phyloP scores from a whole-genome alignment of 164 flowering plant species.

The Stephania japonica region DNA sequence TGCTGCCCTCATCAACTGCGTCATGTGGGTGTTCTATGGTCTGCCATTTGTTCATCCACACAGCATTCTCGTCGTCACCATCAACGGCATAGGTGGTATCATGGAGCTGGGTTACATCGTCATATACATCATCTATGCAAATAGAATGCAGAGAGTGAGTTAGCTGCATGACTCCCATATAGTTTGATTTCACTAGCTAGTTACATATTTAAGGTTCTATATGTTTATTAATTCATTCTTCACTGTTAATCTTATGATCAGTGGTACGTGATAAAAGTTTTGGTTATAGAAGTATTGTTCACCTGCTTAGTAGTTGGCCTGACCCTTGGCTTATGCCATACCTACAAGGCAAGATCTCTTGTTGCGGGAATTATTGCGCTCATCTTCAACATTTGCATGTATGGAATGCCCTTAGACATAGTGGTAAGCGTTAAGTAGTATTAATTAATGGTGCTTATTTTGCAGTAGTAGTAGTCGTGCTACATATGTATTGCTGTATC shows the following conservation, averaged over 20 bases:
- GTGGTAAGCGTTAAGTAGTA: conserved; percentile 11
- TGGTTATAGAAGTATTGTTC: conserved; percentile 24
- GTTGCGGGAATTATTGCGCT: conserved; percentile 49
- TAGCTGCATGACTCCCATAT: conserved; percentile 3
- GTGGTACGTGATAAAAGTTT: conserved; percentile 15
- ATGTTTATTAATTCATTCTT: background rate
- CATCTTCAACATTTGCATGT: conserved; percentile 51
- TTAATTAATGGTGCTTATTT: too few relatives aligned
- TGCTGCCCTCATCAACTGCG: conserved; percentile 24
- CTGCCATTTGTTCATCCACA: conserved; percentile 40
- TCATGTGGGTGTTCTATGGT: conserved; percentile 41
- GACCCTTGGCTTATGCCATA: conserved; percentile 25
- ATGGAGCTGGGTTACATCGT: conserved; percentile 27
- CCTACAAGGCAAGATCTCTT: conserved; percentile 22
- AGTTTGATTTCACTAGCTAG: background rate
- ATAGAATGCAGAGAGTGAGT: conserved; percentile 31
- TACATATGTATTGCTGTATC: too few relatives aligned
- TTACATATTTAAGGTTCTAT: too few relatives aligned
- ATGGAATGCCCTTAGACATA: conserved; percentile 45
- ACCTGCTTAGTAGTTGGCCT: conserved; percentile 18
- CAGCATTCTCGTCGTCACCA: conserved; percentile 38
- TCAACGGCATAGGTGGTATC: conserved; percentile 29
- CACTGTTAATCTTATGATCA: conserved; percentile 10
- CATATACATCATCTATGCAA: conserved; percentile 21
- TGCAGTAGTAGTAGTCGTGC: too few relatives aligned